Evolutionary conservation across 257 asterid species (phyloP), one percentile per base, ranked within the genome.

Genomic region (Jaltomata sinuosa): DNA sequence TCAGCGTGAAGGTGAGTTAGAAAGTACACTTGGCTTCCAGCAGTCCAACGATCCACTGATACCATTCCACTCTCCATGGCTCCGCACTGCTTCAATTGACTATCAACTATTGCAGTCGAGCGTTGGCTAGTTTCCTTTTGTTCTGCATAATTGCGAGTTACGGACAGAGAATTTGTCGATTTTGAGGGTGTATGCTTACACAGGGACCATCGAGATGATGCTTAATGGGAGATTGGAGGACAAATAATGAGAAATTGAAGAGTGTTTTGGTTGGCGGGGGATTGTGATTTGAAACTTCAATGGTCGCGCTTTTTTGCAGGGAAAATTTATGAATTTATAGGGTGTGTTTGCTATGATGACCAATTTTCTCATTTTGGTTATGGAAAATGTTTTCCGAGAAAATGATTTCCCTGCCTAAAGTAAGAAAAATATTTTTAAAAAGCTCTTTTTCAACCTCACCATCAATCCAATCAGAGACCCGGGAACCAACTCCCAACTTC

Each of bases 1-100:
- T 95, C 99, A 83, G 98, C 91, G 87, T 94, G 99, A 76, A 95
- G 98, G 87, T 94, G 99, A 14, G 98, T 94, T 40, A 94, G 82
- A 94, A 95, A 95, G 90, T 95, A 95, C 22, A 91, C 97, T 85
- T 95, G 97, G 90, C 99, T 92, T 85, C 97, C 97, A 83, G 86
- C 59, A 38, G 87, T 76, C 99, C 97, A 95, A 82, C 90, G 90
- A 86, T 95, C 99, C 32, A 95, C 97, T 32, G 99, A 92, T 77
- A 95, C 89, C 94, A 94, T 91, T 84, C 98, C 93, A 55, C 83
- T 87, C 84, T 95, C 99, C 99, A 94, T 95, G 81, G 64, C 45
- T 83, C 10, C 16, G 8, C 22, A 3, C 36, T 38, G 42, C 42
- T 38, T 38, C 42, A 6, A 38, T 38, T 38, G 50, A 34, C 0